A percentile compares a stretch with the other conserved stretches of the same genome.
Evolutionary conservation across 352 stramenopile genomes (phyloP).

Genomic region (Pythium apleroticum): DNA sequence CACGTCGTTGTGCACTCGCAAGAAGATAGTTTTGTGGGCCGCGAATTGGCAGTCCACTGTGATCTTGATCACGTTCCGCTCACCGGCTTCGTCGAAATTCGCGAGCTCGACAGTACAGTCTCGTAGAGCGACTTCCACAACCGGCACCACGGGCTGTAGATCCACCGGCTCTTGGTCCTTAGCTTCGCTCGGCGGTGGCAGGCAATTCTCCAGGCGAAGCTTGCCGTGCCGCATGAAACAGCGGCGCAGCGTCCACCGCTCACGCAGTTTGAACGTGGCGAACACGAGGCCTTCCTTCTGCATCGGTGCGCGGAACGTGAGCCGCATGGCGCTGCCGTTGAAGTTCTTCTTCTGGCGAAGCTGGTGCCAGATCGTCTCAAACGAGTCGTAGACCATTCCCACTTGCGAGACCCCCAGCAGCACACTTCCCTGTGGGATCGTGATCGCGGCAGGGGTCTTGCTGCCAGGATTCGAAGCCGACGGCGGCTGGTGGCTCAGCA

Average conservation of each 20-base stretch:
- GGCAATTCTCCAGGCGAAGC: constrained; percentile 30
- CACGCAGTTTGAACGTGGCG: constrained; percentile 38
- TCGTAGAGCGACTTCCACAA: constrained; percentile 45
- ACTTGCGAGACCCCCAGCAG: constrained; percentile 55
- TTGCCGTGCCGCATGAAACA: constrained; percentile 40
- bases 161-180: neutral
- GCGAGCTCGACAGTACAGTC: constrained; percentile 48
- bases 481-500: constrained; percentile 46
- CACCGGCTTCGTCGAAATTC: constrained; percentile 35
- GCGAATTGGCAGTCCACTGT: constrained; percentile 10
- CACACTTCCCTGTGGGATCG: constrained; percentile 55
- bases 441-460: neutral
- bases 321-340: constrained; percentile 41
- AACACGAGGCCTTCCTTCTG: constrained; percentile 37
- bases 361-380: constrained; percentile 70
- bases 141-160: neutral
- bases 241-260: constrained; percentile 37
- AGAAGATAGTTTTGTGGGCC: constrained; percentile 28
- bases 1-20: constrained; percentile 43
- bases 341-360: constrained; percentile 55
- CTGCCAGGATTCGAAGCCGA: neutral
- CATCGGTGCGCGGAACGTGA: constrained; percentile 52
- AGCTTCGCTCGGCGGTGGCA: neutral
- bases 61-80: constrained; percentile 50
- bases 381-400: constrained; percentile 65